Percentiles rank a stretch among this genome's conserved stretches.
Conservation (phyloP, 805 yeast species). For the Dipodascus albidus region DNA sequence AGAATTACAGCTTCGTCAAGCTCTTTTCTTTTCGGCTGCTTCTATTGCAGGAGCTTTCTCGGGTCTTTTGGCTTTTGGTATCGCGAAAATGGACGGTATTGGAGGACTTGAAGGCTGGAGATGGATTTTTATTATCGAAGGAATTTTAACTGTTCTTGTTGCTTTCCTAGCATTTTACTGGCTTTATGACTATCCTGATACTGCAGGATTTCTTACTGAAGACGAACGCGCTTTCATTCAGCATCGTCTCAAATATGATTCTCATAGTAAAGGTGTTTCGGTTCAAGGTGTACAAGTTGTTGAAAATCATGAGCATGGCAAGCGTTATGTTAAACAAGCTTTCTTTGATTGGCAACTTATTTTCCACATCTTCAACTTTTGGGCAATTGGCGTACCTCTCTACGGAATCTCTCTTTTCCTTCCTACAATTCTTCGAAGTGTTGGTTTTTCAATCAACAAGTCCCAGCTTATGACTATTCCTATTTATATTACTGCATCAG, state of each 20-base stretch:
- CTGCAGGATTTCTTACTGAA: slow-evolving; percentile 35
- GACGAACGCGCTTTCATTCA: slow-evolving; percentile 37
- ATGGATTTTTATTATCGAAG: slow-evolving; percentile 41
- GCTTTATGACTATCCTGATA: slow-evolving; percentile 42
- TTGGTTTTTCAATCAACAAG: slow-evolving; percentile 27
- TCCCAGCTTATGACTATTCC: slow-evolving; percentile 36
- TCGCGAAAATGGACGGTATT: slow-evolving; percentile 37
- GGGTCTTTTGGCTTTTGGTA: slow-evolving; percentile 45
- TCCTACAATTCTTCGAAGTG: slow-evolving; percentile 33
- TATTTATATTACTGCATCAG: slow-evolving; percentile 29
- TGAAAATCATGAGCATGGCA: neutral
- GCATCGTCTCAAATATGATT: slow-evolving; percentile 40
- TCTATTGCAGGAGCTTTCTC: slow-evolving; percentile 40
- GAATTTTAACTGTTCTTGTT: slow-evolving; percentile 28
- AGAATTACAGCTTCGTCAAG: slow-evolving; percentile 39
- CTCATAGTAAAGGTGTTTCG: slow-evolving; percentile 18
- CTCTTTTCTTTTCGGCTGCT: slow-evolving; percentile 41
- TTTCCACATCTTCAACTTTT: slow-evolving; percentile 39
- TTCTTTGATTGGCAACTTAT: slow-evolving; percentile 42
- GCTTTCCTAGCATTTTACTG: slow-evolving; percentile 24
- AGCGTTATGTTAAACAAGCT: slow-evolving; percentile 30
- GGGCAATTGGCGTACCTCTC: slow-evolving; percentile 39
- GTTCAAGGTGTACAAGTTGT: neutral
- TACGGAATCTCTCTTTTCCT: slow-evolving; percentile 33
- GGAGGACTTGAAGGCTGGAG: slow-evolving; percentile 34